A percentile compares a stretch with the other conserved stretches of the same genome.
Evolutionary conservation across 2,329 filamentous ascomycete genomes (phyloP).

Genomic region (Neonectria coccinea): DNA sequence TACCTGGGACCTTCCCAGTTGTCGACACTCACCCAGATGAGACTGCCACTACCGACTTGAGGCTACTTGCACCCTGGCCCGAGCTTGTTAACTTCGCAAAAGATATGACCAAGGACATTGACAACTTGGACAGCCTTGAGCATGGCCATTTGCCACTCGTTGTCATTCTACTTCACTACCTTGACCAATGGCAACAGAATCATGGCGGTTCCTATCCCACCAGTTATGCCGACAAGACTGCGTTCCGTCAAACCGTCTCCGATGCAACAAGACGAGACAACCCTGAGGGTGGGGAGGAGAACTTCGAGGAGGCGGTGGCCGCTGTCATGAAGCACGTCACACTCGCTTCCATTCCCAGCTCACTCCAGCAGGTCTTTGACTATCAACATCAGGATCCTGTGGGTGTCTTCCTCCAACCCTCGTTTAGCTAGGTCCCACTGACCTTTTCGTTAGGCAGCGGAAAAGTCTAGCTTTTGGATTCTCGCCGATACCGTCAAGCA

Average conservation of each 20-base stretch:
- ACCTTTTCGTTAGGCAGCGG: conserved; percentile 54
- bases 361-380: conserved; percentile 82
- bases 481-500: conserved; percentile 82
- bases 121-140: conserved; percentile 78
- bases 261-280: conserved; percentile 76
- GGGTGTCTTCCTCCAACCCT: conserved; percentile 49
- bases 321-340: conserved; percentile 91
- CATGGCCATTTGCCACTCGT: conserved; percentile 95
- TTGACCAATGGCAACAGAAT: conserved; percentile 80
- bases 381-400: conserved; percentile 65
- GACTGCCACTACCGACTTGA: conserved; percentile 84
- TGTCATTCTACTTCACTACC: conserved; percentile 82
- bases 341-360: conserved; percentile 72
- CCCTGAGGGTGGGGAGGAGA: conserved; percentile 91
- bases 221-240: conserved; percentile 86
- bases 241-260: conserved; percentile 79
- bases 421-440: conserved; percentile 6
- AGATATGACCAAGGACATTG: conserved; percentile 75
- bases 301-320: conserved; percentile 91
- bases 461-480: conserved; percentile 81
- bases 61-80: conserved; percentile 86
- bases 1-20: conserved; percentile 86
- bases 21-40: conserved; percentile 96
- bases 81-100: conserved; percentile 77
- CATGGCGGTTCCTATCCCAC: conserved; percentile 77